Conservation (phyloP, 805 yeast genomes). For the Tetrapisispora namnaoensis region DNA sequence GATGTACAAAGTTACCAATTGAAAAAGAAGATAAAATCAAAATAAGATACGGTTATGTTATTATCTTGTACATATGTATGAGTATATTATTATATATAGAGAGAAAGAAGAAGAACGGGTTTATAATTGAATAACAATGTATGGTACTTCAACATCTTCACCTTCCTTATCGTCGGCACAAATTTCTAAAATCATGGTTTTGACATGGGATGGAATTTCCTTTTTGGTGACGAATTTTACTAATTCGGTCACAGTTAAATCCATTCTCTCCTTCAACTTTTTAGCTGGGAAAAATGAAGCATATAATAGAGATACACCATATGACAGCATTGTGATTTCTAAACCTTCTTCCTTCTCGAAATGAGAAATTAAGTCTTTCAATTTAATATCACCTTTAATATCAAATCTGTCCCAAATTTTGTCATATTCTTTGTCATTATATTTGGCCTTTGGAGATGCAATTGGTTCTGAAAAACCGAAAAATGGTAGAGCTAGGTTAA, state of each 20-base stretch:
- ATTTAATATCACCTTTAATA: constrained; percentile 63
- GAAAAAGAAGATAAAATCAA: too few species aligned
- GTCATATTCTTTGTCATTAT: constrained; percentile 71
- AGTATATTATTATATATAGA: background rate
- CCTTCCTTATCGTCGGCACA: constrained; percentile 88
- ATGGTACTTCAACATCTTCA: constrained; percentile 95
- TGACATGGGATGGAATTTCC: constrained; percentile 62
- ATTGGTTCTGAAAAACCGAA: constrained; percentile 96
- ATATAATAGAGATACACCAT: constrained; percentile 79
- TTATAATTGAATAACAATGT: constrained; percentile 53
- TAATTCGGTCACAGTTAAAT: constrained; percentile 58
- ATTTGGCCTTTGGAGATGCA: constrained; percentile 71
- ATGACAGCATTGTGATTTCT: constrained; percentile 82
- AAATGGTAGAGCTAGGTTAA: constrained; percentile 88
- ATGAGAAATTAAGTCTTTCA: constrained; percentile 60
- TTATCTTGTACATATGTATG: background rate
- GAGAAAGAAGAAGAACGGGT: background rate
- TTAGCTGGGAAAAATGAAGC: constrained; percentile 92
- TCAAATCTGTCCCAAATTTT: constrained; percentile 94
- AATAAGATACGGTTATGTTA: too few species aligned
- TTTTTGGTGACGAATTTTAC: constrained; percentile 81
- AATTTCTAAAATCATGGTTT: constrained; percentile 75
- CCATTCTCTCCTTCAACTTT: constrained; percentile 71
- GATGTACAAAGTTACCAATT: too few species aligned
- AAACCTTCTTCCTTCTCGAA: constrained; percentile 78